Conservation (phyloP, 169 alveolate genomes). For the Eimeria necatrix region DNA sequence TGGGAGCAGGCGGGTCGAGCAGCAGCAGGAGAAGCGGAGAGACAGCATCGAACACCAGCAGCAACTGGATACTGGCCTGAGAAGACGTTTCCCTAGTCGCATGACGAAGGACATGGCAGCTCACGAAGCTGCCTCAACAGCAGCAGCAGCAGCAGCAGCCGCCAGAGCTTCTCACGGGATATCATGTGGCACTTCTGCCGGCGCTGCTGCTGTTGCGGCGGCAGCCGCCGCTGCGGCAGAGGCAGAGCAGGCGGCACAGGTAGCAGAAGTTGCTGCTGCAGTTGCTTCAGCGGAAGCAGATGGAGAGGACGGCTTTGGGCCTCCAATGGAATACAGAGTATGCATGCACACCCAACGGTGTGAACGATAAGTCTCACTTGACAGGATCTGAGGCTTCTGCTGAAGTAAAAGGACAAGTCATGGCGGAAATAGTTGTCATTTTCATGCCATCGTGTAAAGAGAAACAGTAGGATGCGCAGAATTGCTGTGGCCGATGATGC, state of each 20-base stretch:
- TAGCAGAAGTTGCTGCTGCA: not conserved
- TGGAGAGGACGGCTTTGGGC: not conserved
- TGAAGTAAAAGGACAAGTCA: not conserved
- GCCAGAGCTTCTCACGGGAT: constrained; percentile 19
- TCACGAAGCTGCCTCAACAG: not conserved
- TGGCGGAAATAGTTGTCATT: no score
- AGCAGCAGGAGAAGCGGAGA: not conserved
- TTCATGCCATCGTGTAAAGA: no score
- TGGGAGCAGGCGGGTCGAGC: not conserved
- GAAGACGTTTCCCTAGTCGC: not conserved
- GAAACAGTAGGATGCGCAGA: no score
- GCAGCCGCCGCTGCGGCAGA: constrained; percentile 30
- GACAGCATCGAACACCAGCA: not conserved
- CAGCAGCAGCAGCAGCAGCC: not conserved
- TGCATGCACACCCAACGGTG: not conserved
- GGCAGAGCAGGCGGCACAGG: constrained; percentile 4
- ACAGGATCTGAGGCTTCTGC: not conserved
- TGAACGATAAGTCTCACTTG: not conserved
- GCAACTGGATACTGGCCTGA: not conserved
- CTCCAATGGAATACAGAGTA: constrained; percentile 34
- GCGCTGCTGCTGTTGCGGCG: constrained; percentile 29
- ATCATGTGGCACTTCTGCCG: not conserved
- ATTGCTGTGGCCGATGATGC: no score
- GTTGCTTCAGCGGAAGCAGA: not conserved
- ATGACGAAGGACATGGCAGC: not conserved